Evolutionary conservation across 1,284 basidiomycete genomes (phyloP).

Genomic region (Moesziomyces parantarcticus): DNA sequence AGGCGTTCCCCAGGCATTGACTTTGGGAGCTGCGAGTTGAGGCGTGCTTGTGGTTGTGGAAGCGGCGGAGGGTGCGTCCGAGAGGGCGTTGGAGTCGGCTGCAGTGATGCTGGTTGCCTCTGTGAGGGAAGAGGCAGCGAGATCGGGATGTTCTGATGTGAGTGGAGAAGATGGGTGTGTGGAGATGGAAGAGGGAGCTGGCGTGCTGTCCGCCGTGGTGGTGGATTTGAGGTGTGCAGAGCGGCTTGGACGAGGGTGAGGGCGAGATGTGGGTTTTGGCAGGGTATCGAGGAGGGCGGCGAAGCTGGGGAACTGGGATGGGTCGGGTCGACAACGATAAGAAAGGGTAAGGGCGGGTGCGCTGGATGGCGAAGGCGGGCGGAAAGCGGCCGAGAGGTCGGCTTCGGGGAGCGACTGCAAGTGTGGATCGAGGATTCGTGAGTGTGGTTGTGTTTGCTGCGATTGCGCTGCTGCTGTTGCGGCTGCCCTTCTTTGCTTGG

Average conservation of each 20-base stretch:
- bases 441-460: conserved; percentile 1
- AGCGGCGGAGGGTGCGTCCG: conserved; percentile 4
- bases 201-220: conserved; percentile 20
- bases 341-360: conserved; percentile 52
- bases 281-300: conserved; percentile 23
- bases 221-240: conserved; percentile 3
- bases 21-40: conserved; percentile 22
- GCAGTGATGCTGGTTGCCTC: conserved; percentile 40
- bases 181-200: conserved; percentile 38
- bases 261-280: conserved; percentile 12
- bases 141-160: conserved; percentile 32
- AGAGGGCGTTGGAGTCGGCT: conserved; percentile 7
- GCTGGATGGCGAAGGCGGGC: conserved; percentile 37
- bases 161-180: conserved; percentile 38
- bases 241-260: not conserved
- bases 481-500: conserved; percentile 21
- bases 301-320: conserved; percentile 25
- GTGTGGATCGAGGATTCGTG: conserved; percentile 9
- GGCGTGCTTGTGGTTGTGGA: conserved; percentile 17
- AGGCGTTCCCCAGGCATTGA: conserved; percentile 39
- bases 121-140: conserved; percentile 40
- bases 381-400: conserved; percentile 25
- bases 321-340: conserved; percentile 34
- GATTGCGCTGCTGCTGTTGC: too few species aligned
- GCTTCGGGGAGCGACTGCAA: conserved; percentile 20